Percentiles rank a stretch among this genome's conserved stretches.
These are phyloP conservation scores for Bjerkandera adusta DNA, from an alignment of 1,284 basidiomycete genomes.

Conservation along the genomic window DNA sequence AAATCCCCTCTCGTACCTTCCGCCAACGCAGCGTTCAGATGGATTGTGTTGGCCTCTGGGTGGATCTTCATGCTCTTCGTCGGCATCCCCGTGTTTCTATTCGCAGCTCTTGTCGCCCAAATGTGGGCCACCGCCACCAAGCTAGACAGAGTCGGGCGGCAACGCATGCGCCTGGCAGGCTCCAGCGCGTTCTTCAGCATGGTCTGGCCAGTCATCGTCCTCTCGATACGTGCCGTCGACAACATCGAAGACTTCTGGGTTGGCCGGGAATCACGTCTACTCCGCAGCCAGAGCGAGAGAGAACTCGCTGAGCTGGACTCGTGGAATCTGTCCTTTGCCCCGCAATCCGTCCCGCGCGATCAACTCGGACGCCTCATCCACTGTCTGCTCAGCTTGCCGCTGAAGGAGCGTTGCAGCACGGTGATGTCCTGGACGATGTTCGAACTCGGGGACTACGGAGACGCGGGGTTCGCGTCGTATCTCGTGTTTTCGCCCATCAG, in stretches of 20 bases:
- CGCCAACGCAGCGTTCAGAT: background rate
- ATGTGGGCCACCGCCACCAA: background rate
- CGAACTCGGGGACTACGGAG: too few relatives aligned
- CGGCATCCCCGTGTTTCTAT: background rate
- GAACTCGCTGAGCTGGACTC: background rate
- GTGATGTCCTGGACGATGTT: too few relatives aligned
- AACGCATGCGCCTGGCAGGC: too few relatives aligned
- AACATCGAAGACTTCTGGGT: background rate
- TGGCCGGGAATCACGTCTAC: background rate
- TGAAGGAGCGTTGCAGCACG: background rate
- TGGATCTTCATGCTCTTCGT: background rate
- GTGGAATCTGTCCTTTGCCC: background rate
- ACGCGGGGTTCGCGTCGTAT: too few relatives aligned
- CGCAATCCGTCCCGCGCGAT: background rate
- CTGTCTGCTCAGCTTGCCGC: background rate
- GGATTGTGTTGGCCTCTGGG: background rate
- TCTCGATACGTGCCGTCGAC: background rate
- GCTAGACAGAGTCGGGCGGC: background rate
- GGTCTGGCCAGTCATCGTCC: background rate
- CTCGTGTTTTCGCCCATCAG: too few relatives aligned
- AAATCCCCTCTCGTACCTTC: constrained; percentile 4
- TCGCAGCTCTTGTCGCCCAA: too few relatives aligned
- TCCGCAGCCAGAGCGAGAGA: background rate
- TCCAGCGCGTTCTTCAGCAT: background rate
- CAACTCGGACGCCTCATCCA: background rate